phyloP scores from a whole-genome alignment of 1,284 basidiomycete species.

The Papiliotrema terrestris region DNA sequence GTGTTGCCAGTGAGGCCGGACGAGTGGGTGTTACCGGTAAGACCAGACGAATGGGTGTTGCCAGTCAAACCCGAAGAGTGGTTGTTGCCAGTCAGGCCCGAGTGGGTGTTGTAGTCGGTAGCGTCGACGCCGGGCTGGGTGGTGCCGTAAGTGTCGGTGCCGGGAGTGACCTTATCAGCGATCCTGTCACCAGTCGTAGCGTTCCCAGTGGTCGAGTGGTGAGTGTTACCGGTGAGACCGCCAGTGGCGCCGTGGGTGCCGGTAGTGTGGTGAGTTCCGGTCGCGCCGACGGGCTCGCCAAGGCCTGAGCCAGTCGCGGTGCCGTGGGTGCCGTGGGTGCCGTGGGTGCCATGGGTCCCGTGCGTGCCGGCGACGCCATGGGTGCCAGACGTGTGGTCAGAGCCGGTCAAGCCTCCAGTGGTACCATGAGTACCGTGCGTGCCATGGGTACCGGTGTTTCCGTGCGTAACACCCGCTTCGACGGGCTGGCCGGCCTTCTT shows the following conservation, averaged over 20 bases:
- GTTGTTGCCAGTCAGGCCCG: background rate
- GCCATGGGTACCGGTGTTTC: slow-evolving; percentile 1
- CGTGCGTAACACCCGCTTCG: background rate
- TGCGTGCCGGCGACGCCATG: slow-evolving; percentile 3
- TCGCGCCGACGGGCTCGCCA: slow-evolving; percentile 8
- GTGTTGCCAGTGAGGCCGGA: slow-evolving; percentile 11
- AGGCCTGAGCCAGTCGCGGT: slow-evolving; percentile 18
- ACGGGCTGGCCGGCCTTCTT: slow-evolving; percentile 16
- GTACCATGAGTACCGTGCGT: background rate
- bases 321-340: background rate
- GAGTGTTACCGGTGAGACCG: background rate
- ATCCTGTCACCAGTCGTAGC: background rate
- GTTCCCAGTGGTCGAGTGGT: background rate
- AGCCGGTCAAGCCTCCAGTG: slow-evolving; percentile 2
- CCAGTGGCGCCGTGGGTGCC: background rate
- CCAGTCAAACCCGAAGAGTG: background rate
- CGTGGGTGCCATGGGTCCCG: background rate
- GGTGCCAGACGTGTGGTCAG: slow-evolving; percentile 3
- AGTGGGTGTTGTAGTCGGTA: background rate
- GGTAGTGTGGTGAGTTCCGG: background rate
- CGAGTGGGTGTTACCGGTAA: slow-evolving; percentile 1
- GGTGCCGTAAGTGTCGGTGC: slow-evolving; percentile 3
- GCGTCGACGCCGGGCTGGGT: slow-evolving; percentile 5
- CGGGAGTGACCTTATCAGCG: background rate
- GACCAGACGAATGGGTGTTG: background rate